Evolutionary conservation across 108 stramenopile species (phyloP).

Genomic region (Craspedostauros australis): DNA sequence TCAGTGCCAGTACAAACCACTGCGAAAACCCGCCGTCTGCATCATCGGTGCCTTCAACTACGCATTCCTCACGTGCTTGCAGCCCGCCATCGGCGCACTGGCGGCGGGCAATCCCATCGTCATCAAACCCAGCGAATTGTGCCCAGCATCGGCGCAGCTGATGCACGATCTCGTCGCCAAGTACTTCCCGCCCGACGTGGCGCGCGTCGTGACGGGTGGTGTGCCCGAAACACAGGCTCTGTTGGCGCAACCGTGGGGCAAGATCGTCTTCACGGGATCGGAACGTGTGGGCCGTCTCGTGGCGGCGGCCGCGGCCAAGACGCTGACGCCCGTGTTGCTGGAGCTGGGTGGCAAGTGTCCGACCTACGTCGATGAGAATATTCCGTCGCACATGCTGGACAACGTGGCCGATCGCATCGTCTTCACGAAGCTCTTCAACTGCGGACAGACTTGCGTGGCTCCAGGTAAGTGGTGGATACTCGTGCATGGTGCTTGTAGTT

Average conservation of each 20-base stretch:
- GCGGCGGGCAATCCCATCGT: slow-evolving; percentile 82
- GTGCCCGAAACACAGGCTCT: slow-evolving; percentile 51
- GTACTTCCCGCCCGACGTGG: slow-evolving; percentile 59
- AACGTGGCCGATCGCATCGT: slow-evolving; percentile 54
- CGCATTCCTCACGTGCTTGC: slow-evolving; percentile 53
- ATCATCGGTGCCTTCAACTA: slow-evolving; percentile 86
- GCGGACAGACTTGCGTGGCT: slow-evolving; percentile 87
- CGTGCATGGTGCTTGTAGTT: too few relatives aligned
- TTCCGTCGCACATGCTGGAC: slow-evolving; percentile 29
- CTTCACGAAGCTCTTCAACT: slow-evolving; percentile 68
- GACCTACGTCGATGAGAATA: slow-evolving; percentile 51
- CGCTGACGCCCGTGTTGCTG: slow-evolving; percentile 78
- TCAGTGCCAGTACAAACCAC: slow-evolving; percentile 19
- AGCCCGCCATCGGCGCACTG: slow-evolving; percentile 58
- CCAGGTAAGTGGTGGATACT: too few relatives aligned
- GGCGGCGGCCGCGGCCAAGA: slow-evolving; percentile 64
- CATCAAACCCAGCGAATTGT: slow-evolving; percentile 76
- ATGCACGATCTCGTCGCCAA: slow-evolving; percentile 31
- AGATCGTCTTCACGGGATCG: slow-evolving; percentile 88
- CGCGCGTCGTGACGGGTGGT: slow-evolving; percentile 69
- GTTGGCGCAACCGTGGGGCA: slow-evolving; percentile 56
- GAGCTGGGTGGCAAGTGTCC: slow-evolving; percentile 95
- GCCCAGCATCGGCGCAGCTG: slow-evolving; percentile 27
- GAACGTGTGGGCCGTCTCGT: slow-evolving; percentile 61
- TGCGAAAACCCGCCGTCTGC: slow-evolving; percentile 33